Percentiles rank a stretch among this genome's conserved stretches.
Conservation (phyloP, 495 filamentous ascomycete species). For the Chaetomium tenue region DNA sequence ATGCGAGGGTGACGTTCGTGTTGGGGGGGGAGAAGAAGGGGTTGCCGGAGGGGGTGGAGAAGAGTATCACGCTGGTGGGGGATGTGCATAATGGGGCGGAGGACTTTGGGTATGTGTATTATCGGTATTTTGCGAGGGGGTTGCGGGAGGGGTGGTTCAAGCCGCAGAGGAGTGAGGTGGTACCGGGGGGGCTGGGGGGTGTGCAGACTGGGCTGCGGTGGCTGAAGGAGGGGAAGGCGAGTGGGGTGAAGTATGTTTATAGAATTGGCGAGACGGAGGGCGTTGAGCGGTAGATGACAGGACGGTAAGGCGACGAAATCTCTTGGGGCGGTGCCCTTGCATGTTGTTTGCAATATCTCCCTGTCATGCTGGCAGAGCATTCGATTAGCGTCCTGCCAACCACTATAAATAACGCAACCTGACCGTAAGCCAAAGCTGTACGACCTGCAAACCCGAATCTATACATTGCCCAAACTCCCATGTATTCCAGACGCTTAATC, state of each 20-base stretch:
- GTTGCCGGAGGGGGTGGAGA: constrained; percentile 37
- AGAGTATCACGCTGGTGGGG: constrained; percentile 48
- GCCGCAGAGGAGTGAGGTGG: constrained; percentile 60
- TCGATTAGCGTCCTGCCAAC: not conserved
- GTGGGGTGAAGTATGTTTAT: constrained; percentile 68
- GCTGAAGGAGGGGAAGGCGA: constrained; percentile 60
- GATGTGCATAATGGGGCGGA: constrained; percentile 49
- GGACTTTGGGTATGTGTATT: constrained; percentile 60
- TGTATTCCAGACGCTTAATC: constrained; percentile 55
- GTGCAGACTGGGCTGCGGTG: constrained; percentile 56
- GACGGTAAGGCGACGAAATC: not conserved
- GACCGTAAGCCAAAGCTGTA: not conserved
- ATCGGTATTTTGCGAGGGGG: constrained; percentile 51
- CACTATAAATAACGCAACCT: not conserved
- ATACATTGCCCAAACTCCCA: constrained; percentile 15
- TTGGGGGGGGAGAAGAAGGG: constrained; percentile 42
- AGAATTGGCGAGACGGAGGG: constrained; percentile 61
- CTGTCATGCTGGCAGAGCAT: too few species aligned
- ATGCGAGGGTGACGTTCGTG: constrained; percentile 55
- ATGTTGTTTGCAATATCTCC: too few species aligned
- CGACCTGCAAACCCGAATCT: not conserved
- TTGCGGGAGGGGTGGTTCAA: constrained; percentile 60
- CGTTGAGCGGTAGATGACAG: constrained; percentile 14
- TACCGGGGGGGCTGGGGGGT: constrained; percentile 58
- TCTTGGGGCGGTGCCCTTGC: not conserved